A percentile compares a stretch with the other conserved stretches of the same genome.
Evolutionary conservation across 306 rosid genomes (phyloP).

Genomic region (Adenanthera pavonina): DNA sequence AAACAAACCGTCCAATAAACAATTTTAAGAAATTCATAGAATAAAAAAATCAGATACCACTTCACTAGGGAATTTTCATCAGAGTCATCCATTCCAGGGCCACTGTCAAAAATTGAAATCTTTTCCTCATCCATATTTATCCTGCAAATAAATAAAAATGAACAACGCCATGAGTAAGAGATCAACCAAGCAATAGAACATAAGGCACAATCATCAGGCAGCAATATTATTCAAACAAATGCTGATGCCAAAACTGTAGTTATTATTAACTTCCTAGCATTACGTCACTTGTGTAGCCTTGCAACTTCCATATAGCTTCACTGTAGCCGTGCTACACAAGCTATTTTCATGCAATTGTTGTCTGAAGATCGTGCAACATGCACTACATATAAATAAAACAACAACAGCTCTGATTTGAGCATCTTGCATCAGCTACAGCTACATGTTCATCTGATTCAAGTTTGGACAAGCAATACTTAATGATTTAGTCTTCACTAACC

Average conservation of each 20-base stretch:
- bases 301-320: too few relatives aligned
- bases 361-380: too few relatives aligned
- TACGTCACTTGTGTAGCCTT: too few relatives aligned
- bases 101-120: slow-evolving; percentile 66
- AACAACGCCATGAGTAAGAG: background rate
- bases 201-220: slow-evolving; percentile 4
- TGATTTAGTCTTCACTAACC: too few relatives aligned
- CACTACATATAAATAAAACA: too few relatives aligned
- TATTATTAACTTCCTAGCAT: too few relatives aligned
- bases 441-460: too few relatives aligned
- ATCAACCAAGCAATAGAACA: background rate
- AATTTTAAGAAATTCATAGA: background rate
- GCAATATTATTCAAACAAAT: background rate
- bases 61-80: slow-evolving; percentile 59
- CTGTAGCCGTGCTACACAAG: too few relatives aligned
- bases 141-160: slow-evolving; percentile 48
- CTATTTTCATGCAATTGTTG: too few relatives aligned
- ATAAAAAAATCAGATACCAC: slow-evolving; percentile 48
- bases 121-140: slow-evolving; percentile 37
- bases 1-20: background rate
- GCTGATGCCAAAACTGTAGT: background rate
- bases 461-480: too few relatives aligned
- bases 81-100: slow-evolving; percentile 75
- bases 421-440: too few relatives aligned
- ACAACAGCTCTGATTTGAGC: too few relatives aligned